These are phyloP conservation scores for Glomus cerebriforme DNA, from an alignment of 192 early-diverging fungal genomes.

Conservation along the genomic window DNA sequence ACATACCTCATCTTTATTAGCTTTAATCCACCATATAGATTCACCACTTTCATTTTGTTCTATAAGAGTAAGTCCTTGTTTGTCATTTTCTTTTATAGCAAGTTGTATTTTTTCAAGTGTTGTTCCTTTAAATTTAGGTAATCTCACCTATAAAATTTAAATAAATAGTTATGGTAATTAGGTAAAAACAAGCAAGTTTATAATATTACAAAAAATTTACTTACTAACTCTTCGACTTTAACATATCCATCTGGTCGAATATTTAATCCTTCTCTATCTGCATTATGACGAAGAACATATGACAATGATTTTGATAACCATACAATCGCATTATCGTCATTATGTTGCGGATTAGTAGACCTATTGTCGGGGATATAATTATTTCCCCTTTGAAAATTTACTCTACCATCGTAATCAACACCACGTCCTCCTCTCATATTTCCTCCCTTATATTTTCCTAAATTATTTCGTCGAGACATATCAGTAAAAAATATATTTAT, in stretches of 20 bases:
- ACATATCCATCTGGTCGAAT: slow-evolving; percentile 81
- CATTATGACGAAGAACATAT: slow-evolving; percentile 84
- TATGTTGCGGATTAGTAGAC: too few species aligned
- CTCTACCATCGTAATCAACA: too few species aligned
- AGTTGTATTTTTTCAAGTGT: slow-evolving; percentile 64
- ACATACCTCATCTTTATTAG: slow-evolving; percentile 73
- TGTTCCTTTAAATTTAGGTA: slow-evolving; percentile 57
- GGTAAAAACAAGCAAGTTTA: neutral
- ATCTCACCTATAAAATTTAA: slow-evolving; percentile 43
- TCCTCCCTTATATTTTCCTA: too few species aligned
- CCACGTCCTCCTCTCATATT: too few species aligned
- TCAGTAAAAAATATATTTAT: too few species aligned
- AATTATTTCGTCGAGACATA: too few species aligned
- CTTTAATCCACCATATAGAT: slow-evolving; percentile 65
- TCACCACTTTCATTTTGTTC: slow-evolving; percentile 28
- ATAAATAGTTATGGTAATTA: neutral
- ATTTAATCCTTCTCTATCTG: slow-evolving; percentile 70
- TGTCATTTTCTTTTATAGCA: slow-evolving; percentile 77
- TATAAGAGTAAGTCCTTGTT: slow-evolving; percentile 75
- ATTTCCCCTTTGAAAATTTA: too few species aligned
- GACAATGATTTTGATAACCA: slow-evolving; percentile 75
- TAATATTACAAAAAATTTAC: neutral
- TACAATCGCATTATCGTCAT: too few species aligned
- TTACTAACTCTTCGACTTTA: slow-evolving; percentile 67
- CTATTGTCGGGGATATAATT: too few species aligned